Evolutionary conservation across 202 grass and related monocot species (phyloP).

Genomic region (Eragrostis tef): DNA sequence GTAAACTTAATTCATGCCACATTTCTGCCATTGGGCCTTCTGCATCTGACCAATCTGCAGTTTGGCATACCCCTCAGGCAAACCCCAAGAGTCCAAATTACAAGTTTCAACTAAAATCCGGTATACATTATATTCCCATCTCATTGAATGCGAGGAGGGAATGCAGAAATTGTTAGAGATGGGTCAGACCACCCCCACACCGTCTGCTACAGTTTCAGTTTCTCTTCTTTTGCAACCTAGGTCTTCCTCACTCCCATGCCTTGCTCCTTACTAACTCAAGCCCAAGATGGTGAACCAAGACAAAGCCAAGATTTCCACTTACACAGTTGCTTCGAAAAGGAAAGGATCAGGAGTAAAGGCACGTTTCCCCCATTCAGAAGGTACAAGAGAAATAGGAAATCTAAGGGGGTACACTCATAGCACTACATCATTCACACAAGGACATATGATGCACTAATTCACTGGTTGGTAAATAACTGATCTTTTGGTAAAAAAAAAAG

Average conservation of each 20-base stretch:
- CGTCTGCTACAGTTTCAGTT: neutral
- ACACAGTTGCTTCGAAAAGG: neutral
- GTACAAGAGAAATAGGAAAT: neutral
- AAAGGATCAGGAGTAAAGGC: constrained; percentile 7
- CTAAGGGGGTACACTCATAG: neutral
- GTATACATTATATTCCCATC: neutral
- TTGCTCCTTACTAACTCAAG: neutral
- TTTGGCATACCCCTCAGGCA: neutral
- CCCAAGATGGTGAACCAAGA: neutral
- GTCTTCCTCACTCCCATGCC: neutral
- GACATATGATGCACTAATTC: neutral
- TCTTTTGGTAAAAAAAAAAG: neutral
- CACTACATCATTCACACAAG: neutral
- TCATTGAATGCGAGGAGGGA: neutral
- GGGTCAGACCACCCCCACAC: neutral
- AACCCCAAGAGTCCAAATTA: neutral
- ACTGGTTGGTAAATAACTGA: neutral
- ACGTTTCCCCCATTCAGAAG: neutral
- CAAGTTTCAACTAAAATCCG: neutral
- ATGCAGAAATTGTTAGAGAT: neutral
- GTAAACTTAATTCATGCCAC: neutral
- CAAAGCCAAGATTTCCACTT: neutral
- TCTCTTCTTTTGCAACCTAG: constrained; percentile 21
- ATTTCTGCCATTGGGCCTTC: neutral
- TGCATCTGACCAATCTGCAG: neutral